Percentiles rank a stretch among this genome's conserved stretches.
Evolutionary conservation across 2,329 filamentous ascomycete genomes (phyloP).

Genomic region (Cladophialophora yegresii): DNA sequence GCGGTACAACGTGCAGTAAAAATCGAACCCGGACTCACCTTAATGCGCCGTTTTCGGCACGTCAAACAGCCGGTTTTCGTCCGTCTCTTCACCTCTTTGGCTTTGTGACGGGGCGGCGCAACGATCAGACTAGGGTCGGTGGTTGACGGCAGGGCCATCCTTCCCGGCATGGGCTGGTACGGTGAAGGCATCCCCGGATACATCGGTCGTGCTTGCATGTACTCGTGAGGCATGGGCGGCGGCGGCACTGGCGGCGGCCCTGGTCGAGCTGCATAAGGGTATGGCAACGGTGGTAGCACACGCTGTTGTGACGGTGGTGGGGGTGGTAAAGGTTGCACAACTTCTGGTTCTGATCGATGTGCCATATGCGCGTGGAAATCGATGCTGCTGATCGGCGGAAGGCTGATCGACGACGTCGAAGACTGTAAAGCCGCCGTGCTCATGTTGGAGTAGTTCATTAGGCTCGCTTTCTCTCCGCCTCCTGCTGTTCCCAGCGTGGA

Average conservation of each 20-base stretch:
- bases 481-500: slow-evolving; percentile 25
- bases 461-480: slow-evolving; percentile 21
- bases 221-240: slow-evolving; percentile 28
- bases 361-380: slow-evolving; percentile 34
- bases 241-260: slow-evolving; percentile 33
- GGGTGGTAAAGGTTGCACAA: slow-evolving; percentile 35
- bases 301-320: slow-evolving; percentile 34
- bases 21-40: slow-evolving; percentile 55
- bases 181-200: slow-evolving; percentile 32
- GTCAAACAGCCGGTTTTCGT: slow-evolving; percentile 73
- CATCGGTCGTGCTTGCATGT: slow-evolving; percentile 32
- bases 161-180: slow-evolving; percentile 30
- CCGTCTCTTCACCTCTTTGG: slow-evolving; percentile 71
- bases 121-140: slow-evolving; percentile 34
- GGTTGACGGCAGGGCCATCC: slow-evolving; percentile 35
- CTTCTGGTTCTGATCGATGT: slow-evolving; percentile 33
- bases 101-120: slow-evolving; percentile 53
- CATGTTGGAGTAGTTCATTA: slow-evolving; percentile 35
- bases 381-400: slow-evolving; percentile 38
- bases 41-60: slow-evolving; percentile 68
- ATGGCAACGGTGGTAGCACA: slow-evolving; percentile 36
- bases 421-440: slow-evolving; percentile 32
- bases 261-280: slow-evolving; percentile 32
- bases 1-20: slow-evolving; percentile 16
- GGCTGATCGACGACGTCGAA: slow-evolving; percentile 35